A percentile compares a stretch with the other conserved stretches of the same genome.
phyloP scores from a whole-genome alignment of 148 eudicot species.

The Camellia granthamiana region DNA sequence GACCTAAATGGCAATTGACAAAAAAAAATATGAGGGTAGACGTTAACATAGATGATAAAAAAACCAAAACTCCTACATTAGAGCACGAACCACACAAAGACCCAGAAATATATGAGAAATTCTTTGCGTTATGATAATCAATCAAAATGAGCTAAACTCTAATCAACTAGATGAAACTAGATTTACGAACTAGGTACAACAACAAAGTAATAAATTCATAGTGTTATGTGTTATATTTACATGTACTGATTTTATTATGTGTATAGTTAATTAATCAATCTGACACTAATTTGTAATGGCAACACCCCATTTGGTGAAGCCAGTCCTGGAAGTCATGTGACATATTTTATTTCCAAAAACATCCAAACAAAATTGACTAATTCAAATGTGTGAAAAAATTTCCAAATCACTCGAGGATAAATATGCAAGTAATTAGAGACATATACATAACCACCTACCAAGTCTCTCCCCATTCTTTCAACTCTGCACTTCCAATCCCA shows the following conservation, averaged over 20 bases:
- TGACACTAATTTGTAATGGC: neutral
- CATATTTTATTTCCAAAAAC: no score
- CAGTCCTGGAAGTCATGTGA: neutral
- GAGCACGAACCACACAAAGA: neutral
- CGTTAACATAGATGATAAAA: neutral
- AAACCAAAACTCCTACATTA: neutral
- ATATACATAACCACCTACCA: no score
- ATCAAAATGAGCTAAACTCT: neutral
- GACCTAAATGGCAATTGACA: slow-evolving; percentile 38
- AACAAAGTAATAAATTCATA: neutral
- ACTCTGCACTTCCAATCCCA: no score
- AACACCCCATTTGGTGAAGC: neutral
- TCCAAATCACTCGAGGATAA: no score
- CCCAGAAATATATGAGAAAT: neutral
- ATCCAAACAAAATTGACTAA: no score
- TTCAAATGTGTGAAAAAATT: no score
- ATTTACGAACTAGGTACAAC: neutral
- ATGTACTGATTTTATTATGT: no score
- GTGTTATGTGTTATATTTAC: no score
- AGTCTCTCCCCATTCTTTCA: no score
- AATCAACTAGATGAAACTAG: neutral
- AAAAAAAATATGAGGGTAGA: neutral
- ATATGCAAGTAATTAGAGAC: neutral
- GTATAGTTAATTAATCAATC: no score
- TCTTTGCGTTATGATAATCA: neutral